Evolutionary conservation across 441 rosid genomes (phyloP), one percentile per base, ranked within the genome.

Genomic region (Erodium texanum): DNA sequence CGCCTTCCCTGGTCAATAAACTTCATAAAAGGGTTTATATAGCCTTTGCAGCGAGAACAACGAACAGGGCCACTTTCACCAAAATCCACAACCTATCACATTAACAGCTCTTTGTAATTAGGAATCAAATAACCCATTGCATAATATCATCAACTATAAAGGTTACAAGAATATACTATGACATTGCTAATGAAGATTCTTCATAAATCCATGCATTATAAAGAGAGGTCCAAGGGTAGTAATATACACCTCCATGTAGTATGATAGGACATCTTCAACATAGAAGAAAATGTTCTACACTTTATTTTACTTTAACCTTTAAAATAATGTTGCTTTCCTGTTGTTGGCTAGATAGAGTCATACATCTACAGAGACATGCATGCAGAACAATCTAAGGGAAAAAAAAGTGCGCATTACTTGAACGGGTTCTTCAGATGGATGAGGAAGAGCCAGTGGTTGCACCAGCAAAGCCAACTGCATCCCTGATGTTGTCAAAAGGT

Each of bases 31-130:
- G 92, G 92, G 76, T 89, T 89, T 65, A 89, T 81, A 70, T 89
- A 89, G 68, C 89, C 96, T 80, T 87, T 89, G 82, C 96, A 89
- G 70, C 96, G 96, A 73, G 96, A 85, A 73, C 96, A 89, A 65
- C 96, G 86, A 62, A 89, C 86, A 19, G 96, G 96, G 71, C 96
- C 96, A 70, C 80, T 74, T 73, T 92, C 97, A 64, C 97, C 98
- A 74, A 90, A 90, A 82, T 92, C 97, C 74, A 90, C 92, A 68
- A 88, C 81, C 98, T 89, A 75, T 67, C 69, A 52, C 20, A 72
- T 74, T 59, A 79, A 59, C 64, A 67, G 7, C 3, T 12, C 4
- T 16, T 27, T 24, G 16, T 2, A 27, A 32, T 23, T 24, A 43
- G 18, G 50, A 18, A 70, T 67, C 22, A 48, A 48, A 48, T n/a